Percentiles rank a stretch among this genome's conserved stretches.
phyloP scores from a whole-genome alignment of 164 flowering plant species.

The Stephania cephalantha region DNA sequence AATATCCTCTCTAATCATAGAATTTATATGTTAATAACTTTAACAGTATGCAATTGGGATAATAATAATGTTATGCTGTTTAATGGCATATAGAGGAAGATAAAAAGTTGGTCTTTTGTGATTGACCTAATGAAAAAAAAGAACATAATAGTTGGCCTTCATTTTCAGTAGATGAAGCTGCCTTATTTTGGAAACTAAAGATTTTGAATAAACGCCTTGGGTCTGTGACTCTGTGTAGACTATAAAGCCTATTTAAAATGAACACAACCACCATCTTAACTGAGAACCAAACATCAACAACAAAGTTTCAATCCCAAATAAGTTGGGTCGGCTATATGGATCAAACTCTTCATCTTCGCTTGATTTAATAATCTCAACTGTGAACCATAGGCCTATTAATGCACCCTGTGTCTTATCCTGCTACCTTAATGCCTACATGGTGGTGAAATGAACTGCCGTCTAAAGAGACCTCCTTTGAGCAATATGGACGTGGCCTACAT shows the following conservation, averaged over 20 bases:
- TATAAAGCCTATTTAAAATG: background rate
- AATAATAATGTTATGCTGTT: background rate
- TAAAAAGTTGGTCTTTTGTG: background rate
- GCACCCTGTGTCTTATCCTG: background rate
- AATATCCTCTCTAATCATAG: background rate
- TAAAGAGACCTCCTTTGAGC: background rate
- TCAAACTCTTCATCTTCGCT: no score
- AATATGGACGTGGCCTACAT: background rate
- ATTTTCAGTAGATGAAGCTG: background rate
- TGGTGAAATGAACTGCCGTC: background rate
- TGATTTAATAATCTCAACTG: no score
- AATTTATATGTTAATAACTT: background rate
- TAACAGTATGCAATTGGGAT: no score
- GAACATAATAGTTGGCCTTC: background rate
- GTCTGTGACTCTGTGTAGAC: background rate
- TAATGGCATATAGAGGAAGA: background rate
- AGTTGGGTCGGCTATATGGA: no score
- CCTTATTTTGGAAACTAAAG: background rate
- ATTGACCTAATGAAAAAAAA: background rate
- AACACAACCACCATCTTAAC: background rate
- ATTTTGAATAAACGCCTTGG: background rate
- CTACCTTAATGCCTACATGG: background rate
- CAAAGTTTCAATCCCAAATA: no score
- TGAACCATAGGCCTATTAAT: background rate
- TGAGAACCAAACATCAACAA: no score